Conservation (phyloP, 495 filamentous ascomycete genomes). For the Hyphodiscus hymeniophilus region DNA sequence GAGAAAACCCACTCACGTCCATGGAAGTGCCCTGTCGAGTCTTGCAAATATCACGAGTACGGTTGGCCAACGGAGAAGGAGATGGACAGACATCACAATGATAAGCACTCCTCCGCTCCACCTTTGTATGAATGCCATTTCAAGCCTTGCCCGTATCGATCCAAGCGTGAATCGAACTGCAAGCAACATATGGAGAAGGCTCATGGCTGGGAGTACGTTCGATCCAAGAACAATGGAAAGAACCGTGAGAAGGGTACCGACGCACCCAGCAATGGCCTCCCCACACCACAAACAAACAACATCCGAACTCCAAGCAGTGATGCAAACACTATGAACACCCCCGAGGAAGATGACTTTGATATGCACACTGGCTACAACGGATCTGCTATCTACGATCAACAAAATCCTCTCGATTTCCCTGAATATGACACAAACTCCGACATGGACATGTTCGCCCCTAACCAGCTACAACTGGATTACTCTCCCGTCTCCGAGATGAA, state of each 20-base stretch:
- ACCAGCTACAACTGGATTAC: constrained; percentile 17
- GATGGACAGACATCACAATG: constrained; percentile 87
- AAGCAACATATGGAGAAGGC: constrained; percentile 99
- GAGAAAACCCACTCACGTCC: constrained; percentile 95
- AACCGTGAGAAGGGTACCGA: constrained; percentile 27
- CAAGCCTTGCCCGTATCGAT: constrained; percentile 81
- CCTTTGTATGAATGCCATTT: constrained; percentile 75
- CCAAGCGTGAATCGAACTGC: constrained; percentile 94
- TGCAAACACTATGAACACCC: constrained; percentile 13
- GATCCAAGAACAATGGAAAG: constrained; percentile 83
- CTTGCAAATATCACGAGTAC: constrained; percentile 77
- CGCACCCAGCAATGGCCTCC: constrained; percentile 10
- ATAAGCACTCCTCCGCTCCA: constrained; percentile 81
- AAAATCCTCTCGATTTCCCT: constrained; percentile 19
- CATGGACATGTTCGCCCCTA: constrained; percentile 15
- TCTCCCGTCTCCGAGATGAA: constrained; percentile 19
- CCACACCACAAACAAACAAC: constrained; percentile 20
- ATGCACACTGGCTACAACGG: constrained; percentile 3
- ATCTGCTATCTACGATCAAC: constrained; percentile 8
- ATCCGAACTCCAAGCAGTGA: constrained; percentile 22
- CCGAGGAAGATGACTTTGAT: constrained; percentile 12
- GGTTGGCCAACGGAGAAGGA: constrained; percentile 99
- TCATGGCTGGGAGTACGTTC: constrained; percentile 81
- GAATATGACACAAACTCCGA: constrained; percentile 12
- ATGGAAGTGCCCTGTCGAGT: constrained; percentile 75